Conservation (phyloP, 495 filamentous ascomycete species). For the Entonaema liquescens region DNA sequence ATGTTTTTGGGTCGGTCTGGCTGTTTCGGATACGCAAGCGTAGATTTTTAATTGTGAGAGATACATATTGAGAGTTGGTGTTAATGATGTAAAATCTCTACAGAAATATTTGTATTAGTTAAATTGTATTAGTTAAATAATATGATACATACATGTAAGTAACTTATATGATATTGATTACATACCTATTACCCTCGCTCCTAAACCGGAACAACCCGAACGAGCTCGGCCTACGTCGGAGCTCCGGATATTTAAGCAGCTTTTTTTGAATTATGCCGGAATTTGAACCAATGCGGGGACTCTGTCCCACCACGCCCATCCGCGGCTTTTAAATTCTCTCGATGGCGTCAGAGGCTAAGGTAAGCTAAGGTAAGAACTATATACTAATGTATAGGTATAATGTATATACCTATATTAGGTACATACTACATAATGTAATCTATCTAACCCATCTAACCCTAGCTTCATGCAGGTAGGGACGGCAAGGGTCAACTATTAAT, state of each 20-base stretch:
- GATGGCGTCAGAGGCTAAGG: conserved; percentile 43
- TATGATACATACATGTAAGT: too few relatives aligned
- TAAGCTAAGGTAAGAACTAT: too few relatives aligned
- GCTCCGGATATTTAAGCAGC: conserved; percentile 5
- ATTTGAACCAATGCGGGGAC: conserved; percentile 27
- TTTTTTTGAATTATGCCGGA: conserved; percentile 1
- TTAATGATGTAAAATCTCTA: too few relatives aligned
- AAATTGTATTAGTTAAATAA: too few relatives aligned
- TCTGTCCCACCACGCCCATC: conserved; percentile 26
- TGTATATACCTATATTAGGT: background rate
- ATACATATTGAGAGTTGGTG: too few relatives aligned
- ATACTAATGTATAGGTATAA: too few relatives aligned
- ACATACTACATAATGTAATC: conserved; percentile 3
- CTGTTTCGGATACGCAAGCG: background rate
- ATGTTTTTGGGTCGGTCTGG: background rate
- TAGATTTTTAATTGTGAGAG: background rate
- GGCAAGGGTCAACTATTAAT: background rate
- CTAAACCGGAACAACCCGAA: conserved; percentile 37
- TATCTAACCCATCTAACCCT: background rate
- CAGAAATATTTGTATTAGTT: too few relatives aligned
- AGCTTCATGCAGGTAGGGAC: conserved; percentile 1
- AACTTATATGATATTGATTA: background rate
- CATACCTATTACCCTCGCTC: conserved; percentile 3
- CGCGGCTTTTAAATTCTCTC: background rate
- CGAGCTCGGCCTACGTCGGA: conserved; percentile 32